Evolutionary conservation across 805 yeast genomes (phyloP).

Genomic region (Saccharomycopsis selenospora): DNA sequence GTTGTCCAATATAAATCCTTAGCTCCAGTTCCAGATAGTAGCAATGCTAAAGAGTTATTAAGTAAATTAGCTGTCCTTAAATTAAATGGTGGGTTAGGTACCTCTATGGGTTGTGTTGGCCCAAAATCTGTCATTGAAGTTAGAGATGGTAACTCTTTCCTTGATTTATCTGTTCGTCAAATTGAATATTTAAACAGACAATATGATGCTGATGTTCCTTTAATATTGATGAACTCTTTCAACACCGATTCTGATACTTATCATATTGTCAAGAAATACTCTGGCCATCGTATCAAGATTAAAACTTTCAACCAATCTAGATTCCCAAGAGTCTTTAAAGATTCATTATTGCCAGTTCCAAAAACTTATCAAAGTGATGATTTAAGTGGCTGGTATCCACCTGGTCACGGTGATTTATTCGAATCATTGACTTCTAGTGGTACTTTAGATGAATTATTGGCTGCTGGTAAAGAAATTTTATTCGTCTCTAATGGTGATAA

Average conservation of each 20-base stretch:
- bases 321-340: constrained; percentile 92
- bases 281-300: constrained; percentile 91
- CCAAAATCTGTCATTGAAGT: constrained; percentile 98
- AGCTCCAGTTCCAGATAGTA: constrained; percentile 30
- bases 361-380: constrained; percentile 54
- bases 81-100: constrained; percentile 96
- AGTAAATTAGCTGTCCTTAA: constrained; percentile 89
- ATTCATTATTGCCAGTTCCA: constrained; percentile 94
- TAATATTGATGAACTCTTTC: constrained; percentile 96
- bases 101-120: constrained; percentile 99
- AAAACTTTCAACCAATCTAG: constrained; percentile 97
- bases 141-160: constrained; percentile 95
- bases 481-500: constrained; percentile 98
- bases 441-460: constrained; percentile 79
- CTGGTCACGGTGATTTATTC: constrained; percentile 98
- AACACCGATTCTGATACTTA: constrained; percentile 96
- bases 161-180: constrained; percentile 94
- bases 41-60: constrained; percentile 42
- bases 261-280: constrained; percentile 90
- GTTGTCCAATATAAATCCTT: constrained; percentile 72
- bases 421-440: constrained; percentile 87
- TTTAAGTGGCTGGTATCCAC: constrained; percentile 94
- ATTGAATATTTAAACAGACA: constrained; percentile 89
- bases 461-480: constrained; percentile 88
- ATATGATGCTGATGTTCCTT: constrained; percentile 89